phyloP scores from a whole-genome alignment of 495 filamentous ascomycete genomes.

The Parachaetomium inaequale region DNA sequence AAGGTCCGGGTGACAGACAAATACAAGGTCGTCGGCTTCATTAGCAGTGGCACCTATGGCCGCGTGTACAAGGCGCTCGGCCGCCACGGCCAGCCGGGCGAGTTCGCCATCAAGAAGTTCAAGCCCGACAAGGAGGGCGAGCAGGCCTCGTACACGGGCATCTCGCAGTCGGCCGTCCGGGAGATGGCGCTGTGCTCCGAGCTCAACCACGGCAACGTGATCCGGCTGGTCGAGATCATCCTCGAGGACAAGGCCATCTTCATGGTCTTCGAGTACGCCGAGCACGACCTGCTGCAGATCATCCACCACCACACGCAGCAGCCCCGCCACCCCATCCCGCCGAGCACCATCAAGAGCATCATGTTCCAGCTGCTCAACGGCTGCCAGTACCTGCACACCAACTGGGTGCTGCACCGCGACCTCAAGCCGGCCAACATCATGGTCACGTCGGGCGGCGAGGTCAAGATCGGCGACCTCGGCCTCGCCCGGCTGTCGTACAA shows the following conservation, averaged over 20 bases:
- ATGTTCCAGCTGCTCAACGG: conserved; percentile 94
- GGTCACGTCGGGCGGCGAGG: conserved; percentile 83
- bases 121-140: conserved; percentile 99
- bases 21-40: conserved; percentile 97
- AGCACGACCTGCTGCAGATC: conserved; percentile 95
- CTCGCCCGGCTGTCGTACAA: conserved; percentile 92
- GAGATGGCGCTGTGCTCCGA: conserved; percentile 99
- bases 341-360: conserved; percentile 82
- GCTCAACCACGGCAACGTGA: conserved; percentile 82
- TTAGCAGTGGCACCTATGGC: conserved; percentile 97
- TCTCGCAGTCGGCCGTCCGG: conserved; percentile 93
- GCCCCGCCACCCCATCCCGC: conserved; percentile 80
- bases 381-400: conserved; percentile 88
- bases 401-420: conserved; percentile 97
- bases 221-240: conserved; percentile 91
- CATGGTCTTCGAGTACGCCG: conserved; percentile 99
- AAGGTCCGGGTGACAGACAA: conserved; percentile 86
- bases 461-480: conserved; percentile 91
- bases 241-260: conserved; percentile 98
- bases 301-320: conserved; percentile 96
- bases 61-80: conserved; percentile 93
- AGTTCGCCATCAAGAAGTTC: conserved; percentile 99
- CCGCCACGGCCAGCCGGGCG: conserved; percentile 64
- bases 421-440: conserved; percentile 99
- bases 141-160: conserved; percentile 88